Evolutionary conservation across 805 yeast species (phyloP), one percentile per base, ranked within the genome.

Genomic region (Candida nonsorbophila): DNA sequence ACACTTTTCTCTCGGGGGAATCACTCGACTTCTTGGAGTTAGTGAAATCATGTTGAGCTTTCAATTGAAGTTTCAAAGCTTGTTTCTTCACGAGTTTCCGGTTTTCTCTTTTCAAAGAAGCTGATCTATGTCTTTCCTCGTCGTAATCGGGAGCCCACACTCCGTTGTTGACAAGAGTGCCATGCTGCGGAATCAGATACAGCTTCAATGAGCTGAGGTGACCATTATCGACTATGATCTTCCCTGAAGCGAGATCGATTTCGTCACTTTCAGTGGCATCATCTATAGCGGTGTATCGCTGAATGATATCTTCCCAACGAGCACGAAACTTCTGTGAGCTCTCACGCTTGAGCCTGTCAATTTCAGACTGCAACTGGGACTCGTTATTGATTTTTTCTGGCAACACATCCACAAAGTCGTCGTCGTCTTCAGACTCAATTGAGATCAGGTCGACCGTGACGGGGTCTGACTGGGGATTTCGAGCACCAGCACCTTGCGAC

Each of bases 181-280:
- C 42, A 21, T 28, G 32, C n/a, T 33, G 22, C 10, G n/a, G 24
- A 7, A 27, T 29, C 12, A 25, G 27, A 6, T 21, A 29, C 5
- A 30, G 24, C 3, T 34, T 38, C 33, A 79, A 42, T 2, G 78
- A 69, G 33, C 70, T 53, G 14, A 84, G 42, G 51, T 84, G 94
- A 2, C 94, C 94, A 29, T 73, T 68, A 42, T 84, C 87, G 18
- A 61, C 70, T 2, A 77, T 50, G 2, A 84, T 69, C 32, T 69
- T 62, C 1, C 90, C 88, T 0, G 86, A 75, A 7, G 49, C 45
- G 14, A 84, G 44, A 47, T 84, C 87, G n/a, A 79, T 55, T 14
- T 77, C 63, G 47, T 79, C 87, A 21, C 83, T 79, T 30, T 76
- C 77, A 11, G 61, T 60, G 4, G 60, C 58, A 19, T 69, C 69